Conservation (phyloP, 2,329 filamentous ascomycete species). For the Scedosporium minutisporum region DNA sequence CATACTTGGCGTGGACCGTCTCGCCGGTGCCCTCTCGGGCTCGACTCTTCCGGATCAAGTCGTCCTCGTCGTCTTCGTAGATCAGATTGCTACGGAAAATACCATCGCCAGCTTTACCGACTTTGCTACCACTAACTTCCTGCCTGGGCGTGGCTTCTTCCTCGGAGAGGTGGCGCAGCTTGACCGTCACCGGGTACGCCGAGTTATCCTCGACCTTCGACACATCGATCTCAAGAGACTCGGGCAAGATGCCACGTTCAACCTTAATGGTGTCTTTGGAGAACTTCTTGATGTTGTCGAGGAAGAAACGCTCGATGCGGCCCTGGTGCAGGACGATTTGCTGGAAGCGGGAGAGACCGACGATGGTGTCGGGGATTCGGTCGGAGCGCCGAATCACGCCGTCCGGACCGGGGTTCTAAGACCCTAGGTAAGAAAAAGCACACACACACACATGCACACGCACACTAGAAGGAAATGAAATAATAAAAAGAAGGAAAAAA, state of each 20-base stretch:
- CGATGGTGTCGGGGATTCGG: constrained; percentile 52
- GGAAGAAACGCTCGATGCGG: constrained; percentile 57
- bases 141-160: constrained; percentile 43
- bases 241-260: constrained; percentile 51
- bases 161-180: constrained; percentile 45
- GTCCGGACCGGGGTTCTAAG: constrained; percentile 53
- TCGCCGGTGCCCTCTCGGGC: constrained; percentile 13
- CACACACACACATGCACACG: too few species aligned
- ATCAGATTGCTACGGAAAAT: constrained; percentile 51
- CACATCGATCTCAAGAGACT: constrained; percentile 44
- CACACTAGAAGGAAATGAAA: too few species aligned
- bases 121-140: constrained; percentile 9
- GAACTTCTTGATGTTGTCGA: constrained; percentile 46
- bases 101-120: constrained; percentile 27
- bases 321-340: constrained; percentile 64
- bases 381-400: constrained; percentile 48
- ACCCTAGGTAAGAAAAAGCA: constrained; percentile 9
- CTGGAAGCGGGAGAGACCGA: constrained; percentile 52
- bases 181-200: constrained; percentile 52
- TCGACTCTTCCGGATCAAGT: constrained; percentile 25
- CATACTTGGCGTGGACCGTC: constrained; percentile 37
- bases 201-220: constrained; percentile 34
- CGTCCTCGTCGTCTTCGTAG: constrained; percentile 43
- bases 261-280: constrained; percentile 31
- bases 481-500: constrained; percentile 8